Percentiles rank a stretch among this genome's conserved stretches.
phyloP scores from a whole-genome alignment of 176 grass and related monocot genomes.

The Rhynchospora pubera region DNA sequence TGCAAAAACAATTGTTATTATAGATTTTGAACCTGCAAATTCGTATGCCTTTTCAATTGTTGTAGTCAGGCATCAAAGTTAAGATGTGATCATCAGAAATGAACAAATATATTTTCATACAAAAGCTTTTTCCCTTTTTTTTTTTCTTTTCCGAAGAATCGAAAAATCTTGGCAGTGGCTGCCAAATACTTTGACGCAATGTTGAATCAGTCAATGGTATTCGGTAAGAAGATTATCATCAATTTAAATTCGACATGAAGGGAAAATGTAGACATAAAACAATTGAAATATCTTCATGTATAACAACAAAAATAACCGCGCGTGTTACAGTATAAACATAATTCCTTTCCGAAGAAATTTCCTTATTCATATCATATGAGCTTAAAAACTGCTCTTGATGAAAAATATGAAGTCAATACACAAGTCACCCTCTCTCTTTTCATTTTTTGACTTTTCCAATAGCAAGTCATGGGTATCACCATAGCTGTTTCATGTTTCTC shows the following conservation, averaged over 20 bases:
- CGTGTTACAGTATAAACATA: neutral
- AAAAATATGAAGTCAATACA: neutral
- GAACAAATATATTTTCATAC: too few relatives aligned
- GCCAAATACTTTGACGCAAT: neutral
- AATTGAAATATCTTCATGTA: neutral
- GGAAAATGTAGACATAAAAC: neutral
- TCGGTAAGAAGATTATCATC: neutral
- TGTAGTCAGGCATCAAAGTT: too few relatives aligned
- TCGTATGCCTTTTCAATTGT: too few relatives aligned
- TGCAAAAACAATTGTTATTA: too few relatives aligned
- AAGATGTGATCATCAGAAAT: too few relatives aligned
- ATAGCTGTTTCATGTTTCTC: neutral
- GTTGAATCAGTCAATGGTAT: neutral
- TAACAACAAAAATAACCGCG: neutral
- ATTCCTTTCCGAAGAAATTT: neutral
- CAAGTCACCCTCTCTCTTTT: neutral
- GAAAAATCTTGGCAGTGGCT: too few relatives aligned
- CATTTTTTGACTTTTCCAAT: neutral
- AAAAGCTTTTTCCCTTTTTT: too few relatives aligned
- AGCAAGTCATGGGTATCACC: neutral
- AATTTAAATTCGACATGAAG: neutral
- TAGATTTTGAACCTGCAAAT: too few relatives aligned
- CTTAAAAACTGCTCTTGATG: conserved; percentile 1
- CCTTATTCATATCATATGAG: conserved; percentile 7
- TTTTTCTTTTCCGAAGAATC: too few relatives aligned